Percentiles rank a stretch among this genome's conserved stretches.
Evolutionary conservation across 352 stramenopile species (phyloP).

Genomic region (Globisporangium yorkense): DNA sequence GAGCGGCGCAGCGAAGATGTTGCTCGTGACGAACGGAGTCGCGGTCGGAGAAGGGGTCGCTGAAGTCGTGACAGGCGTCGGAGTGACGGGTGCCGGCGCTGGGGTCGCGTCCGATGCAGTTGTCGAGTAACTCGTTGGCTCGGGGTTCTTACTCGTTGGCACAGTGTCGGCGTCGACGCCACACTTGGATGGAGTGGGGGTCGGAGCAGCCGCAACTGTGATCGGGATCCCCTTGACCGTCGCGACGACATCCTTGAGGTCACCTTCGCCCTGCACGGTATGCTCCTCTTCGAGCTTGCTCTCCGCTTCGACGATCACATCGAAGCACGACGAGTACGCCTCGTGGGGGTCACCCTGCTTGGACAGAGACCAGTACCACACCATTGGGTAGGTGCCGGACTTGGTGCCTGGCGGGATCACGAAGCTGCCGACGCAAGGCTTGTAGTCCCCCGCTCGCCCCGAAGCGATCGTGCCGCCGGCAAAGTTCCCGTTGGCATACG

Average conservation of each 20-base stretch:
- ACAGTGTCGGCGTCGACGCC: not conserved
- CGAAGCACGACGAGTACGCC: constrained; percentile 58
- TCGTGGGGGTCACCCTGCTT: constrained; percentile 20
- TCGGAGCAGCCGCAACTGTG: not conserved
- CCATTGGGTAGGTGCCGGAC: constrained; percentile 53
- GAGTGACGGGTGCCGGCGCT: not conserved
- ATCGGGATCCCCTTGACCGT: not conserved
- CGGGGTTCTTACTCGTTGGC: not conserved
- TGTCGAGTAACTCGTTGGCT: not conserved
- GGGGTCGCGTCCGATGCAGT: not conserved
- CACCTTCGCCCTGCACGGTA: not conserved
- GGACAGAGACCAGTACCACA: constrained; percentile 58
- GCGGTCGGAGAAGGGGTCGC: not conserved
- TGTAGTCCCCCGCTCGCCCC: constrained; percentile 50
- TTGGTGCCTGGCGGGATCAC: constrained; percentile 32
- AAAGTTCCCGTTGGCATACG: constrained; percentile 32
- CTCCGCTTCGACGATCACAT: constrained; percentile 16
- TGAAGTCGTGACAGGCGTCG: not conserved
- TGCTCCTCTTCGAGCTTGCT: constrained; percentile 16
- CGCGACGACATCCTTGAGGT: not conserved
- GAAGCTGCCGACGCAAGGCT: constrained; percentile 55
- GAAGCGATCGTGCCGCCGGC: constrained; percentile 20
- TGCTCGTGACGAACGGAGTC: constrained; percentile 1
- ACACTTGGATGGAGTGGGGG: not conserved
- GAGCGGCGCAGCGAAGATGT: constrained; percentile 2